Conservation (phyloP, 805 yeast species). For the Sugiyamaella floridensis region DNA sequence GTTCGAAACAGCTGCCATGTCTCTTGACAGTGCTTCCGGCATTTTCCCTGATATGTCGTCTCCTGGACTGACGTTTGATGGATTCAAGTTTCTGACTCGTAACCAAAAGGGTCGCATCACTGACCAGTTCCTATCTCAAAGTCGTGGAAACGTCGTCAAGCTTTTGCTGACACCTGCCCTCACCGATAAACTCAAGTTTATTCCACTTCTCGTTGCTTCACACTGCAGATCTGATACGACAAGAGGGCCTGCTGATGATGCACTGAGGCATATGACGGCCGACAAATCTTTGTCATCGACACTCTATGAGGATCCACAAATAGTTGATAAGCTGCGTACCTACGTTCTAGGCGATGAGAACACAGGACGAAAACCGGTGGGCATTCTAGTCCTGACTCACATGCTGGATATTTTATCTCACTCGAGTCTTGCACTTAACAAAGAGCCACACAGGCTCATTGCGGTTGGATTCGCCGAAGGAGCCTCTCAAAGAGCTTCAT, state of each 20-base stretch:
- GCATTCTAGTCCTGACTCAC: slow-evolving; percentile 46
- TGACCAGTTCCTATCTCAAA: slow-evolving; percentile 38
- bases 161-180: slow-evolving; percentile 39
- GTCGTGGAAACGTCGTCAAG: slow-evolving; percentile 38
- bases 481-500: slow-evolving; percentile 35
- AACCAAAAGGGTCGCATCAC: slow-evolving; percentile 61
- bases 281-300: background rate
- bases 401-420: slow-evolving; percentile 45
- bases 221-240: slow-evolving; percentile 43
- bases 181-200: slow-evolving; percentile 32
- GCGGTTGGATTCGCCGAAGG: slow-evolving; percentile 42
- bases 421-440: slow-evolving; percentile 46
- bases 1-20: background rate
- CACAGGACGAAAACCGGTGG: slow-evolving; percentile 29
- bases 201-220: slow-evolving; percentile 57
- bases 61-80: slow-evolving; percentile 58
- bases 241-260: slow-evolving; percentile 47
- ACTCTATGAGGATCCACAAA: background rate
- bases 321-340: slow-evolving; percentile 30
- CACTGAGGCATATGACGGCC: slow-evolving; percentile 36
- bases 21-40: slow-evolving; percentile 1
- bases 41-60: slow-evolving; percentile 21
- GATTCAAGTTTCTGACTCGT: slow-evolving; percentile 55
- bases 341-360: slow-evolving; percentile 47
- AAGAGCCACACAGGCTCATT: slow-evolving; percentile 39